phyloP scores from a whole-genome alignment of 805 yeast species.

The Ogataea siamensis region DNA sequence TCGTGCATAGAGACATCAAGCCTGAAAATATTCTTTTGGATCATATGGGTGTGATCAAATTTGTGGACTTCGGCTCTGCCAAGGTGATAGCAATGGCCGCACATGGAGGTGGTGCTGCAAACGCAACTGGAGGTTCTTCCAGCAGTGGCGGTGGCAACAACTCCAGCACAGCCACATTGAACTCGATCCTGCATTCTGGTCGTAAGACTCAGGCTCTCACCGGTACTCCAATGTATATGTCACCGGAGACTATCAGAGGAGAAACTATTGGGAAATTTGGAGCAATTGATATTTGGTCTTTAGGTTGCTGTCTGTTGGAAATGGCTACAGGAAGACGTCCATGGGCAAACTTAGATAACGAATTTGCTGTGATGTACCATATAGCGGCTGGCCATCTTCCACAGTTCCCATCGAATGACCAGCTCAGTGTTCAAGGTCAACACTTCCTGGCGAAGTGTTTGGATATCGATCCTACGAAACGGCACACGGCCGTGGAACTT shows the following conservation, averaged over 20 bases:
- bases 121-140: conserved; percentile 1
- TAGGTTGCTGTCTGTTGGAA: conserved; percentile 93
- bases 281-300: conserved; percentile 88
- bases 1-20: conserved; percentile 95
- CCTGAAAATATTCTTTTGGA: conserved; percentile 91
- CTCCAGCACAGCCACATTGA: conserved; percentile 17
- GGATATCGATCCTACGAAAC: conserved; percentile 74
- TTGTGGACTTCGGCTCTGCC: conserved; percentile 98
- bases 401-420: conserved; percentile 74
- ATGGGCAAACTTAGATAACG: conserved; percentile 94
- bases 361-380: conserved; percentile 98
- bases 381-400: conserved; percentile 96
- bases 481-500: conserved; percentile 83
- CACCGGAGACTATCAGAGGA: conserved; percentile 94
- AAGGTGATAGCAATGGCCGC: conserved; percentile 75
- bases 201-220: conserved; percentile 46
- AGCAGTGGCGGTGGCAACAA: conserved; percentile 10
- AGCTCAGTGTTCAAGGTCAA: conserved; percentile 71
- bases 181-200: conserved; percentile 22
- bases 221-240: conserved; percentile 99
- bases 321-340: conserved; percentile 97
- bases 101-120: conserved; percentile 11
- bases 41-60: conserved; percentile 89
- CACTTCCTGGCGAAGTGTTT: conserved; percentile 72
- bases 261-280: conserved; percentile 57